Evolutionary conservation across 73 alveolate species (phyloP), one percentile per base, ranked within the genome.

Genomic region (Paraurostyla sp.): DNA sequence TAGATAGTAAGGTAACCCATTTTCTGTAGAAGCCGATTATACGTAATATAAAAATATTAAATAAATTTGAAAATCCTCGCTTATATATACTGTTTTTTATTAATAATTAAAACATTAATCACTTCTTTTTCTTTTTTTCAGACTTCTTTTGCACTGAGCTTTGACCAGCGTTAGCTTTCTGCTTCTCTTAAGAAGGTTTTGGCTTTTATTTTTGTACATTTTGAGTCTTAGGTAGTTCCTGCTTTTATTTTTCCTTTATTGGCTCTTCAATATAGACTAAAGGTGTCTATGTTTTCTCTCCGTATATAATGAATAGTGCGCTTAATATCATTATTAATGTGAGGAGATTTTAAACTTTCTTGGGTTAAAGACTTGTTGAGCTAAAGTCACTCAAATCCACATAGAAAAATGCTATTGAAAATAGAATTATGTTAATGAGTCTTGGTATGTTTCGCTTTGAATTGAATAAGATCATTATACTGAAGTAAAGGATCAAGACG

Each of bases 1-100:
- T 43, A 60, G 9, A 71, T 91, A 27, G 38, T 69, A 27, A 87
- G 85, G 45, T 75, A 92, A 35, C 97, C 94, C 97, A 92, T 91
- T 65, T 18, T 18, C 18, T 15, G 36, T 38, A 22, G 32, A 16
- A n/a, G n/a, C n/a, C n/a, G 33, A 6, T 16, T 36, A 2, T 36
- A 65, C 60, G 56, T 36, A 38, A 36, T 36, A 65, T 65, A 65
- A 36, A 65, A 65, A 65, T 65, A 65, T 65, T 65, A 65, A 65
- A 18, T 54, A 15, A 54, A 54, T 11, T 18, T 54, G 29, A 54
- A 18, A 23, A 22, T 20, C 22, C 9, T 11, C 22, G 22, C 57
- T 45, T 45, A 45, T 45, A 45, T 45, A 13, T 13, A 45, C 18
- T 45, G 22, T 45, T 13, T 54, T 54, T 54, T 54, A 54, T 54